Base-by-base conservation (phyloP, 345 rosid species). In the Pseudoturritis turrita region DNA sequence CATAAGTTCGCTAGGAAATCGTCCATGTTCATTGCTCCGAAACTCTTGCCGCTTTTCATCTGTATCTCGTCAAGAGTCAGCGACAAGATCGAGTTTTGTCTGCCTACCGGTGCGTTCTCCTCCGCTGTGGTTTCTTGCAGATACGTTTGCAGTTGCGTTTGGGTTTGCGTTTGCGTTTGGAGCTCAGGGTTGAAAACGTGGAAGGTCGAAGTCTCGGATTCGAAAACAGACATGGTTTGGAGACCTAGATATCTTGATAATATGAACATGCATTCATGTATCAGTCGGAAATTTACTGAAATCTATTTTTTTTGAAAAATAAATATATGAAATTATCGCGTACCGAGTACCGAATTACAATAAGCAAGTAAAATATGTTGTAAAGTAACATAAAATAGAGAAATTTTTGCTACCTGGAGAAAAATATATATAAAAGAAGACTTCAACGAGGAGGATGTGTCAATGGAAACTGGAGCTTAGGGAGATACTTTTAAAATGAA, bases 1-100 rank as follows among this genome's bases (percentile, higher is more conserved):
- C 96, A 93, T 39, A 93, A 47, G 71, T 80, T 90, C 10, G 91
- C 81, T 1, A 93, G 80, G 70, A 93, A 90, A 70, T 90, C 96
- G 63, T 93, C 97, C 96, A 93, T 90, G 84, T 85, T 90, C 98
- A 93, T 93, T 9, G 91, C 85, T 3, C 97, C 98, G 1, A 93
- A 68, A 72, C 75, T 78, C 83, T 79, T 90, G 11, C 98, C 96
- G 7, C 97, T 89, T 80, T 90, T 86, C 61, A 70, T 77, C 60
- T 90, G 92, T 44, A 93, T 88, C 62, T 93, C 97, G 5, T 86
- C 89, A 29, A 90, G 89, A 25, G 97, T 93, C 6, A 90, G 86
- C 0, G 96, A 86, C 62, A 89, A 59, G 65, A 89, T 81, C 1
- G 93, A 83, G 62, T 65, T 77, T 51, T 83, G 90, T 52, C 79